Evolutionary conservation across 164 flowering plant genomes (phyloP).

Genomic region (Umbellularia californica): DNA sequence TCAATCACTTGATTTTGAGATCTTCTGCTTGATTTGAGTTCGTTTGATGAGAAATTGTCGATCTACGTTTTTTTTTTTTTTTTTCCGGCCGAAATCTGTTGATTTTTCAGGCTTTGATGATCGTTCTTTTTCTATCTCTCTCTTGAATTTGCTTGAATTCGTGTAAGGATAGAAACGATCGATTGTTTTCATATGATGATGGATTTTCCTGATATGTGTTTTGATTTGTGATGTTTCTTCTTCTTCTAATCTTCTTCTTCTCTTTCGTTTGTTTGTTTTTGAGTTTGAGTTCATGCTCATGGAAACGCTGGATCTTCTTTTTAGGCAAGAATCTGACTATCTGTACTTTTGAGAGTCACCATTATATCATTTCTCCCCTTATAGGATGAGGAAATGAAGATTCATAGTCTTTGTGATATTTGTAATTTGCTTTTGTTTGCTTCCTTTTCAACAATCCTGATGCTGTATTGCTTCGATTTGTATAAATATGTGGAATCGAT

Average conservation of each 20-base stretch:
- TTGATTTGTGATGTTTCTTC: not conserved
- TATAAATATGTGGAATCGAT: not conserved
- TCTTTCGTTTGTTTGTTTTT: not conserved
- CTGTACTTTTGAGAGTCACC: too few relatives aligned
- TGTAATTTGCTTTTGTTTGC: not conserved
- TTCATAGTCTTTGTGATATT: not conserved
- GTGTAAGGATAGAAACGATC: not conserved
- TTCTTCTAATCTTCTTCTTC: not conserved
- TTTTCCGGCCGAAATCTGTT: not conserved
- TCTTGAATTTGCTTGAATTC: not conserved
- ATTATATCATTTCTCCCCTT: too few relatives aligned
- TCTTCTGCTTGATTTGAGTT: not conserved
- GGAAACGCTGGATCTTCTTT: too few relatives aligned
- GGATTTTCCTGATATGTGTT: not conserved
- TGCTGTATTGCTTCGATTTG: not conserved
- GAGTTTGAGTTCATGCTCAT: too few relatives aligned
- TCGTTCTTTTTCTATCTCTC: not conserved
- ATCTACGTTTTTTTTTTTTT: too few relatives aligned
- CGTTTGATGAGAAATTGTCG: not conserved
- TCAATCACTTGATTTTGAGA: not conserved
- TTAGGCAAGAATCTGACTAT: too few relatives aligned
- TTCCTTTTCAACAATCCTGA: not conserved
- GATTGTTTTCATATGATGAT: not conserved
- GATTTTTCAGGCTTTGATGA: not conserved
- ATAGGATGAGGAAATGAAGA: not conserved